Percentiles rank a stretch among this genome's conserved stretches.
phyloP scores from a whole-genome alignment of 805 yeast species.

The Debaryomyces castellii region DNA sequence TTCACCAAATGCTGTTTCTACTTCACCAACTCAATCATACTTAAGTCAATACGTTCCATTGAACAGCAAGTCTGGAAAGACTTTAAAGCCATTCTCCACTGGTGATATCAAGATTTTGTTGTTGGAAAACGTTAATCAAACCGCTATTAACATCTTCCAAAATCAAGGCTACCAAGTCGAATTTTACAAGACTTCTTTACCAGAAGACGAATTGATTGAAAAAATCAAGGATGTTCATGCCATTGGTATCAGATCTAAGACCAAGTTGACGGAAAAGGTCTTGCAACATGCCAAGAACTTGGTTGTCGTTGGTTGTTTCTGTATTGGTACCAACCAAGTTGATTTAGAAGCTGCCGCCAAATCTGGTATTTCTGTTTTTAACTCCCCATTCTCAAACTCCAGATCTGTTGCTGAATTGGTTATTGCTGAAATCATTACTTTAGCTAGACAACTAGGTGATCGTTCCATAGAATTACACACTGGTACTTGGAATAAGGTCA shows the following conservation, averaged over 20 bases:
- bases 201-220: constrained; percentile 92
- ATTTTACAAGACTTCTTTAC: constrained; percentile 81
- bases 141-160: constrained; percentile 83
- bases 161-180: constrained; percentile 97
- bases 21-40: constrained; percentile 80
- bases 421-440: constrained; percentile 87
- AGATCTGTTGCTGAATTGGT: constrained; percentile 98
- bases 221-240: constrained; percentile 94
- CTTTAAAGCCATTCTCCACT: constrained; percentile 90
- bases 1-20: constrained; percentile 72
- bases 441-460: constrained; percentile 96
- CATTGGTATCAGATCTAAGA: constrained; percentile 96
- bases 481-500: constrained; percentile 97
- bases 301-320: constrained; percentile 93
- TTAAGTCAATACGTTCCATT: constrained; percentile 52
- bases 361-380: constrained; percentile 93
- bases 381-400: constrained; percentile 97
- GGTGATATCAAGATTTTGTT: constrained; percentile 91
- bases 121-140: constrained; percentile 89
- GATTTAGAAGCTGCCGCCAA: constrained; percentile 89
- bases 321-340: constrained; percentile 98
- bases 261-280: constrained; percentile 78
- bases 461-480: constrained; percentile 94
- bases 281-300: constrained; percentile 85
- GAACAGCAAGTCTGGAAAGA: constrained; percentile 55